Evolutionary conservation across 1,284 basidiomycete species (phyloP), one percentile per base, ranked within the genome.

Genomic region (Ustilago hordei): DNA sequence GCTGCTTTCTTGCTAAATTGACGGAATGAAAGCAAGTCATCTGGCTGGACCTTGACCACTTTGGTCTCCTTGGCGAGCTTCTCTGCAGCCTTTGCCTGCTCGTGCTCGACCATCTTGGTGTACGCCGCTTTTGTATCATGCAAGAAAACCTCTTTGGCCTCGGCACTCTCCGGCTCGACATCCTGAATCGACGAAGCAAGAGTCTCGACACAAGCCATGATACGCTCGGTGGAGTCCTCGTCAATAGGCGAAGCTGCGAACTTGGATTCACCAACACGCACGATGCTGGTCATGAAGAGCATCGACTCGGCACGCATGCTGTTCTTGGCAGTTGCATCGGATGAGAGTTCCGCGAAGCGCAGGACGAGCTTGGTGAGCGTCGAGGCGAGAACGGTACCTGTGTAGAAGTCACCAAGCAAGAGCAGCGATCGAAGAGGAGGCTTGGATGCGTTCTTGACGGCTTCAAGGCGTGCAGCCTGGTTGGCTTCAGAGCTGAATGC

Each of bases 211-310:
- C 97, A 99, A 87, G 93, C 94, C 90, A 98, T 91, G 87, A 99
- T 95, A 23, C 97, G 92, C 87, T 99, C 97, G 80, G 91, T 92
- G 31, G 95, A 96, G 87, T 99, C 97, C 87, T 99, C 97, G 88
- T 99, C 97, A 79, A 99, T 99, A 15, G 93, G 93, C 2, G 93
- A 92, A 0, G 93, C 91, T 47, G 93, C 93, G 81, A 97, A 97
- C 86, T 96, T 95, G 69, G 94, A 95, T 88, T 98, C 96, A 47
- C 97, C 97, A 55, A 98, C 94, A 56, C 96, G 94, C 81, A 99
- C 93, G 83, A 97, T 90, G 17, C 94, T 97, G 2, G 95, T 93
- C 96, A 99, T 98, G 85, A 99, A 95, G 68, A 99, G 90, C 93
- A 99, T 98, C 3, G 95, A 92, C 89, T 99, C 96, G 19, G 96